Evolutionary conservation across 208 protist genomes (phyloP).

Genomic region (Leishmania gerbilli): DNA sequence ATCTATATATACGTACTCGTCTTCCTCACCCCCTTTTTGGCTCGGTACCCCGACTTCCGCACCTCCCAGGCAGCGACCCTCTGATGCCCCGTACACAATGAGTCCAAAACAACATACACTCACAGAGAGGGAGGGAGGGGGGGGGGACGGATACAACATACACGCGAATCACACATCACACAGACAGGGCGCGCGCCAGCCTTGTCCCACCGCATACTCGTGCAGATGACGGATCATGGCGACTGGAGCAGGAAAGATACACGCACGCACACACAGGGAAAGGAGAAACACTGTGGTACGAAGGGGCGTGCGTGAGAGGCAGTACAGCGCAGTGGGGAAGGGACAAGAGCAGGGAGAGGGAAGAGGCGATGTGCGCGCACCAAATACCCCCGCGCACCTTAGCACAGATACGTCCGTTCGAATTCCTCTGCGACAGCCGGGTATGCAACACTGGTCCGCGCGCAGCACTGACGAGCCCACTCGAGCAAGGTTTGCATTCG

Average conservation of each 20-base stretch:
- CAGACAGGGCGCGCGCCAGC: background rate
- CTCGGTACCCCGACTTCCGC: background rate
- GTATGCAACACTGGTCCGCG: constrained; percentile 27
- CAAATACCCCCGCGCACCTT: background rate
- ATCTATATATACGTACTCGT: background rate
- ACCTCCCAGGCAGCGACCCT: background rate
- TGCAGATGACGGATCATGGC: background rate
- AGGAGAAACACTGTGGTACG: background rate
- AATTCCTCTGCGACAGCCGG: constrained; percentile 45
- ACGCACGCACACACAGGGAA: background rate
- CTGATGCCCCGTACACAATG: background rate
- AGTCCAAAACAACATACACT: background rate
- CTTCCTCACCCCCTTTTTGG: background rate
- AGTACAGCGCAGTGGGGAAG: background rate
- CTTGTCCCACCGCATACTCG: background rate
- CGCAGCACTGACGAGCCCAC: constrained; percentile 69
- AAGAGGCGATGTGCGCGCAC: constrained; percentile 1
- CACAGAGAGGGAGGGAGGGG: background rate
- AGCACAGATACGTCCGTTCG: constrained; percentile 44
- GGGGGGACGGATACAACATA: background rate
- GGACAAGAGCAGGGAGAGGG: constrained; percentile 5
- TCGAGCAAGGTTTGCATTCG: constrained; percentile 49
- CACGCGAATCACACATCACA: background rate
- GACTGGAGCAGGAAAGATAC: background rate
- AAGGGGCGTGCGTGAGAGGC: background rate